Conservation (phyloP, 441 rosid genomes). For the Eruca vesicaria region DNA sequence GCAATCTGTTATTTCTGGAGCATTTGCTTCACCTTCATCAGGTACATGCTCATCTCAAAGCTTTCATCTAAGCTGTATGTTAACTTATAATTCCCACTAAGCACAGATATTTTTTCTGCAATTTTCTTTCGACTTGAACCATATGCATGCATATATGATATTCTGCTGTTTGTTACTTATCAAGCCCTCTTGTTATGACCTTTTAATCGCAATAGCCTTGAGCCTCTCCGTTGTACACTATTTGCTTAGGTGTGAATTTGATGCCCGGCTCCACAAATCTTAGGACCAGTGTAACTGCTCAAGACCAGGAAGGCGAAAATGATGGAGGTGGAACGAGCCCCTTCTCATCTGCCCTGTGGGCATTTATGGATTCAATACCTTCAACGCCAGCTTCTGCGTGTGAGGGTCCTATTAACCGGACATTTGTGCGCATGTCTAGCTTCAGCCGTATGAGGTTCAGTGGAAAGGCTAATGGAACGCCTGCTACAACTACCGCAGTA, state of each 20-base stretch:
- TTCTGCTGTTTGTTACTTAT: slow-evolving; percentile 21
- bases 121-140: not conserved
- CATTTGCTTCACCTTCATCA: slow-evolving; percentile 37
- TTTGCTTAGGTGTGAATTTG: slow-evolving; percentile 30
- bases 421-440: slow-evolving; percentile 85
- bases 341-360: slow-evolving; percentile 72
- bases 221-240: slow-evolving; percentile 20
- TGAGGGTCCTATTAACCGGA: slow-evolving; percentile 69
- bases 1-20: slow-evolving; percentile 33
- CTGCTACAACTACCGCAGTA: slow-evolving; percentile 22
- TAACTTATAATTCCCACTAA: not conserved
- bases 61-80: not conserved
- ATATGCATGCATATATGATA: not conserved
- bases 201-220: slow-evolving; percentile 24
- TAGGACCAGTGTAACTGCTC: slow-evolving; percentile 30
- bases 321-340: slow-evolving; percentile 47
- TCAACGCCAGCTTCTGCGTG: slow-evolving; percentile 84
- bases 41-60: slow-evolving; percentile 46
- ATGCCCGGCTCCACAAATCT: slow-evolving; percentile 16
- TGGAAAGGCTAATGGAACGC: slow-evolving; percentile 33
- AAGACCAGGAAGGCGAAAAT: slow-evolving; percentile 21
- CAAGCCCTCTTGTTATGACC: slow-evolving; percentile 33
- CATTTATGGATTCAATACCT: slow-evolving; percentile 82
- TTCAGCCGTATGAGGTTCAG: slow-evolving; percentile 61
- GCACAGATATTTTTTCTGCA: not conserved